Evolutionary conservation across 2,329 filamentous ascomycete genomes (phyloP).

Genomic region (Calonectria pseudoturangicola): DNA sequence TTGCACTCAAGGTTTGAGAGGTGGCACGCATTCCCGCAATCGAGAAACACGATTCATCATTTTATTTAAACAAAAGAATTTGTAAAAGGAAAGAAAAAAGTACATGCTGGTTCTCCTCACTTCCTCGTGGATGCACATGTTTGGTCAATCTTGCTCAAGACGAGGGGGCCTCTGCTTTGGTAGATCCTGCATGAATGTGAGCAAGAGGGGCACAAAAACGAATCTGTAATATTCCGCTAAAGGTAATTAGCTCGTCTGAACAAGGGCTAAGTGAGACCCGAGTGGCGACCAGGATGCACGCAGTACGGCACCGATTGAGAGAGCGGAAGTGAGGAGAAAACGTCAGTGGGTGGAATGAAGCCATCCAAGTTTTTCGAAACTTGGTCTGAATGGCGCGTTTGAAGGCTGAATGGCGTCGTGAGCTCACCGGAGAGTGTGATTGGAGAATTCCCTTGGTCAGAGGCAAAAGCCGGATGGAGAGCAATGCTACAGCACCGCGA

Average conservation of each 20-base stretch:
- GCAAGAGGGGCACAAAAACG: constrained; percentile 28
- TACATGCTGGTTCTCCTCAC: no score
- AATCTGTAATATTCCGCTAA: constrained; percentile 36
- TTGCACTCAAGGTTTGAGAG: neutral
- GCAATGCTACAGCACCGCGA: constrained; percentile 5
- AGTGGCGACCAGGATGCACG: constrained; percentile 27
- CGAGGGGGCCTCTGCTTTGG: constrained; percentile 23
- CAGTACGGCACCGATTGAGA: constrained; percentile 22
- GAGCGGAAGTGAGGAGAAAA: constrained; percentile 4
- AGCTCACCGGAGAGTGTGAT: constrained; percentile 4
- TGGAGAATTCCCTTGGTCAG: constrained; percentile 20
- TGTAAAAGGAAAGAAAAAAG: neutral
- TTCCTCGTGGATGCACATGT: constrained; percentile 21
- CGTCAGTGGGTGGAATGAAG: constrained; percentile 17
- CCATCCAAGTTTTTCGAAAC: constrained; percentile 9
- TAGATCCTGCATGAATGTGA: constrained; percentile 30
- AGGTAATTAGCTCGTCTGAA: constrained; percentile 35
- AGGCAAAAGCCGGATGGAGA: constrained; percentile 6
- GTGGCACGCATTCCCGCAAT: neutral
- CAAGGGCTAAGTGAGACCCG: constrained; percentile 35
- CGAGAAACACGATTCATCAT: neutral
- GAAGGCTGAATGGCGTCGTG: constrained; percentile 24
- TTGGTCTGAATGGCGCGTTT: constrained; percentile 18
- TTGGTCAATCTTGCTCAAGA: constrained; percentile 10
- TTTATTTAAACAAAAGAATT: neutral